Conservation (phyloP, 148 eudicot genomes). For the Dysphania ambrosioides region DNA sequence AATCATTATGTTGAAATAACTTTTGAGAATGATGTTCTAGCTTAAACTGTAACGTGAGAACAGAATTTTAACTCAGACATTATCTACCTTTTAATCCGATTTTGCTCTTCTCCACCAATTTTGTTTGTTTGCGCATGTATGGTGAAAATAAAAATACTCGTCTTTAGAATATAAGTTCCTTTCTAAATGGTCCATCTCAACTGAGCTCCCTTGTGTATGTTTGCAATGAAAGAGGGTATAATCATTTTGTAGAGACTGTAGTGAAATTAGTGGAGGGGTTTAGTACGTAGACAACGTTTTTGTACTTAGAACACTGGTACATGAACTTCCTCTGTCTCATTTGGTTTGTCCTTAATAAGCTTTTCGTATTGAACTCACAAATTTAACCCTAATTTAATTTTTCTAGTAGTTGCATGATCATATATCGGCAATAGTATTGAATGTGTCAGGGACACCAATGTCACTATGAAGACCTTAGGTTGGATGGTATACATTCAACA, state of each 20-base stretch:
- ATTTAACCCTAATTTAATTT: not conserved
- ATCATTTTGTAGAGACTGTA: no score
- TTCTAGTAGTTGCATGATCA: not conserved
- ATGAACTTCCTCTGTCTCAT: not conserved
- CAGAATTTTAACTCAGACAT: no score
- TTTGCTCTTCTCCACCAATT: no score
- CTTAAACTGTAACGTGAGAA: not conserved
- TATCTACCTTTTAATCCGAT: no score
- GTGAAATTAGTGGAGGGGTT: not conserved
- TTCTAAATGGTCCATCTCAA: not conserved
- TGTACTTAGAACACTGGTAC: not conserved
- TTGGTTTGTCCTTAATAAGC: not conserved
- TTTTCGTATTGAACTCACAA: not conserved
- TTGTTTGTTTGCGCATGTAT: no score
- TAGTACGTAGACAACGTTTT: no score
- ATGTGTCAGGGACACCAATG: not conserved
- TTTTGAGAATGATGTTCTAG: not conserved
- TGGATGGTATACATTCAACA: not conserved
- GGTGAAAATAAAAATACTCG: no score
- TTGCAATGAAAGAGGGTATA: not conserved
- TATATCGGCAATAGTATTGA: not conserved
- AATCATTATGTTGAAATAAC: not conserved
- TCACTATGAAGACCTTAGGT: not conserved
- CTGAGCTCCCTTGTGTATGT: not conserved
- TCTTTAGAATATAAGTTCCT: no score